Evolutionary conservation across 1,284 basidiomycete genomes (phyloP).

Genomic region (Cerrena zonata): DNA sequence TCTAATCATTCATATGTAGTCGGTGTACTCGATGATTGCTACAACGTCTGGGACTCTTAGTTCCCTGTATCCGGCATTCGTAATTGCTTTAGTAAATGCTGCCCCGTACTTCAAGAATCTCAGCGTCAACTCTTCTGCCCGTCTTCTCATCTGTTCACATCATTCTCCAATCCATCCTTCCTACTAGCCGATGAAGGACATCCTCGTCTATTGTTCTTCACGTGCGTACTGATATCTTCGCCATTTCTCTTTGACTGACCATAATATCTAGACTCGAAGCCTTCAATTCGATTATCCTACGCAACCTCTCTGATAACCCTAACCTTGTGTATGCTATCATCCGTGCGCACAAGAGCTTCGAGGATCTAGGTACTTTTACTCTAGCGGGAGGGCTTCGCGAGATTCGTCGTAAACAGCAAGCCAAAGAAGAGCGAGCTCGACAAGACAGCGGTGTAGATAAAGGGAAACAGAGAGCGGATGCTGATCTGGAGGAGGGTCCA

Average conservation of each 20-base stretch:
- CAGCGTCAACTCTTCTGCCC: slow-evolving; percentile 74
- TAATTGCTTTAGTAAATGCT: slow-evolving; percentile 84
- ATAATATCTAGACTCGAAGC: slow-evolving; percentile 67
- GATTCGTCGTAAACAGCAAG: slow-evolving; percentile 67
- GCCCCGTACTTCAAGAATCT: slow-evolving; percentile 83
- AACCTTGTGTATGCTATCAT: slow-evolving; percentile 85
- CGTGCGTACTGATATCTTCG: slow-evolving; percentile 40
- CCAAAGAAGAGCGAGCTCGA: slow-evolving; percentile 60
- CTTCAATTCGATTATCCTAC: slow-evolving; percentile 78
- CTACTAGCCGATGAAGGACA: slow-evolving; percentile 90
- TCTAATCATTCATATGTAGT: slow-evolving; percentile 36
- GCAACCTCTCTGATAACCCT: slow-evolving; percentile 73
- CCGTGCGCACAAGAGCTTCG: slow-evolving; percentile 75
- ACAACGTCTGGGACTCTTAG: slow-evolving; percentile 79
- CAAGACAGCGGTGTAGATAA: slow-evolving; percentile 31
- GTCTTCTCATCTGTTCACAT: slow-evolving; percentile 84
- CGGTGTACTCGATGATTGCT: slow-evolving; percentile 82
- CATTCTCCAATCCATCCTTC: slow-evolving; percentile 85
- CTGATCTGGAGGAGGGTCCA: slow-evolving; percentile 26
- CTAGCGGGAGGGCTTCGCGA: slow-evolving; percentile 78
- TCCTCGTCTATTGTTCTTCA: slow-evolving; percentile 85
- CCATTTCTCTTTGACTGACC: slow-evolving; percentile 7
- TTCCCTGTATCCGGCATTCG: slow-evolving; percentile 84
- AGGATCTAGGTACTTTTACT: slow-evolving; percentile 85
- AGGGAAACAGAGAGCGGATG: slow-evolving; percentile 23